Base-by-base conservation (phyloP, 2,329 filamentous ascomycete genomes). In the Ustulina deusta region DNA sequence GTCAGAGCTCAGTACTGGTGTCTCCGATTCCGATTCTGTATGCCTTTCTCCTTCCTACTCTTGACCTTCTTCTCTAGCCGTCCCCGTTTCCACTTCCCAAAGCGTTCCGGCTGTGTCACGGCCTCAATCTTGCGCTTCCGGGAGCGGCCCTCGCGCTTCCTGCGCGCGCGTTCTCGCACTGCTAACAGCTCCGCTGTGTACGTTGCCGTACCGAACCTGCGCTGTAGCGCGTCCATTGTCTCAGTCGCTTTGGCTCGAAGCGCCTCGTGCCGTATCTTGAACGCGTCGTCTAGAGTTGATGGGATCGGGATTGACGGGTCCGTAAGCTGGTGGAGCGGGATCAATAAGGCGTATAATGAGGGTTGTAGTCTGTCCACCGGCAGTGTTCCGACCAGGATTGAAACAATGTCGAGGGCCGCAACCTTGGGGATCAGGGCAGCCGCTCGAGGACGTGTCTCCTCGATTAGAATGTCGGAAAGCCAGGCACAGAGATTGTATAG, bases 41-140 rank as follows among this genome's bases (percentile, higher is more conserved):
- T 82, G 0, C 91, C 91, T 79, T 88, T 93, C 79, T 91, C 91
- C 86, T 93, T 97, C 78, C 90, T 89, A 79, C 90, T 89, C 74
- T 91, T 91, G 82, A 90, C 94, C 84, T 96, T 96, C 83, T 90
- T 89, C 78, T 96, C 93, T 69, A 92, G 86, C 83, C 91, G 94
- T 83, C 91, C 92, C 78, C 87, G 89, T 89, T 97, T 97, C 74
- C 91, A 90, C 76, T 86, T 84, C 32, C 90, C 93, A 74, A 90
- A 89, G 77, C 86, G 91, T 81, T 96, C 95, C 1, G 96, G 96
- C 76, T 91, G 88, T 57, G 87, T 87, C 27, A 99, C 90, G 11
- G 93, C 93, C 78, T 97, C 94, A 71, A 98, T 93, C 81, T 93
- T 93, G 75, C 96, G 88, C 87, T 99, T 99, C 71, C 86, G 88